Percentiles rank a stretch among this genome's conserved stretches.
Conservation (phyloP, 257 asterid genomes). For the Osmanthus fragrans region DNA sequence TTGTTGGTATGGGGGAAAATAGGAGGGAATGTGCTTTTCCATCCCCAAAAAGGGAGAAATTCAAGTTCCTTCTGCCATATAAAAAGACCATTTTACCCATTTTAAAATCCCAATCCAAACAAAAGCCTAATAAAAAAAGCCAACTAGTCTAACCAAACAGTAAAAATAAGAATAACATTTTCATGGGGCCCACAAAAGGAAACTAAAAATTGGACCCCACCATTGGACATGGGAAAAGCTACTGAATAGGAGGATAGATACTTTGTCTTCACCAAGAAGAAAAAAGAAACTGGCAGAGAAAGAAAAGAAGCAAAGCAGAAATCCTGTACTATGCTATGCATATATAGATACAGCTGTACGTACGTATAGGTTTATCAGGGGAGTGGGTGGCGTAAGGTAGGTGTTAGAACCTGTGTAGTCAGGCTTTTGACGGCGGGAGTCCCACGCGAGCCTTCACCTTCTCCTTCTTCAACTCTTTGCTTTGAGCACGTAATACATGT, state of each 20-base stretch:
- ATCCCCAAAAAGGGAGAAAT: too few species aligned
- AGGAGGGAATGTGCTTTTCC: not conserved
- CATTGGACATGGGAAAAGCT: constrained; percentile 33
- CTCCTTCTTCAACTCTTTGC: constrained; percentile 60
- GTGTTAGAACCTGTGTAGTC: constrained; percentile 78
- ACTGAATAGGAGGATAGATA: not conserved
- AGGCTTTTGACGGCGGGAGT: constrained; percentile 99
- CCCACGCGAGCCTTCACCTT: constrained; percentile 81
- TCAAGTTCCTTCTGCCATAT: too few species aligned
- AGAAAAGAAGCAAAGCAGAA: constrained; percentile 4
- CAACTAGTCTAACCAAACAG: constrained; percentile 15
- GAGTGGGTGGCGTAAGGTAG: not conserved
- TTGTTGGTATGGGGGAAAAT: not conserved
- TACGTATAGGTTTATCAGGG: not conserved
- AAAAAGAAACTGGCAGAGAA: constrained; percentile 20
- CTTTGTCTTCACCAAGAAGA: constrained; percentile 18
- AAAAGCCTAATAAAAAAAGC: constrained; percentile 17
- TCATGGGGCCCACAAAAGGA: constrained; percentile 33
- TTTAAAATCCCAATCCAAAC: not conserved
- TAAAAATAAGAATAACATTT: constrained; percentile 18
- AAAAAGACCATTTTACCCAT: constrained; percentile 20
- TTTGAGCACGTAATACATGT: constrained; percentile 98
- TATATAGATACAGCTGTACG: not conserved
- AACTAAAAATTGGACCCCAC: constrained; percentile 29
- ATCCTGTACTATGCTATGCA: constrained; percentile 3